Evolutionary conservation across 225 moss, liverwort and hornwort species (phyloP), one percentile per base, ranked within the genome.

Genomic region (Pseudisothecium myosuroides): DNA sequence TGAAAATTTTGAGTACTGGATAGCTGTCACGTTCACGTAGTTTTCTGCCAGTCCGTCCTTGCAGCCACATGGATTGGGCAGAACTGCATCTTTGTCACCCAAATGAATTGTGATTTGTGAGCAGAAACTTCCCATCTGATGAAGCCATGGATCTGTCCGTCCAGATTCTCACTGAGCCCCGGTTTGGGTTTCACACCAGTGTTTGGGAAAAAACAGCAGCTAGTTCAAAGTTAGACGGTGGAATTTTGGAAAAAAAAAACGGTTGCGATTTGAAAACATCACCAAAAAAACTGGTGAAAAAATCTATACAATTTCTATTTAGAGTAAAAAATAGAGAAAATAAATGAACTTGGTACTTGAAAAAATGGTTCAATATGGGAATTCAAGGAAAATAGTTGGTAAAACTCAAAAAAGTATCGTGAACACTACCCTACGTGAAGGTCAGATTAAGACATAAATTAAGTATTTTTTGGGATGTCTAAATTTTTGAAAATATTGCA

Each of bases 341-440:
- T 5, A 43, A 72, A 1, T 4, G 2, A 6, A 39, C 13, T 69
- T 0, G 2, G 8, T 24, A 69, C 5, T 26, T 24, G 41, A 14
- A 26, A 14, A 69, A 71, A 41, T 0, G 3, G 1, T 26, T 39
- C 4, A 9, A 41, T 3, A 5, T 41, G 8, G 26, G 8, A 71
- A 26, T 2, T 24, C 0, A 41, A 41, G 24, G 26, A 71, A 41
- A 41, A 41, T 43, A 26, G 43, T 15, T 26, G 5, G 15, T 43
- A 5, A 15, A 27, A 43, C 15, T 41, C 9, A 41, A 72, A 43
- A 49, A 26, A 43, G 26, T 34, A 34, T 8, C 34, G 1, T 5
- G 1, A 36, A 66, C 20, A 36, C 3, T 69, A n/a, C n/a, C n/a
- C n/a, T n/a, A n/a, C n/a, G n/a, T n/a, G n/a, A n/a, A n/a, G n/a